Evolutionary conservation across 129 eudicot species (phyloP).

Genomic region (Gnaphalium uliginosum): DNA sequence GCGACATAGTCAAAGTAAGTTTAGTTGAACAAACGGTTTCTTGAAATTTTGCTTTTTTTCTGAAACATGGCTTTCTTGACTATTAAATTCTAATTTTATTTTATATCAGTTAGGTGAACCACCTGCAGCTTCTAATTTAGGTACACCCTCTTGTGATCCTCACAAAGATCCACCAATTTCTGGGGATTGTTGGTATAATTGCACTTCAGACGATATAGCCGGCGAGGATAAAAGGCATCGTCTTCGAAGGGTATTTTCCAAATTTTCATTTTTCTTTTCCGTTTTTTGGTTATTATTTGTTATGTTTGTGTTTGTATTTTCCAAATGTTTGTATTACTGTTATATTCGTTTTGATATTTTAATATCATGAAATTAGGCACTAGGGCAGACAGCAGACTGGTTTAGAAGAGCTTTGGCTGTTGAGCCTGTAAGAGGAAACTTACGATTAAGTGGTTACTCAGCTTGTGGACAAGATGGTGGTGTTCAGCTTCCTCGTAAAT

Average conservation of each 20-base stretch:
- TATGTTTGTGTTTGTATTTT: background rate
- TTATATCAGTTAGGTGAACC: conserved; percentile 88
- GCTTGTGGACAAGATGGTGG: conserved; percentile 99
- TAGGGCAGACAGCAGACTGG: conserved; percentile 97
- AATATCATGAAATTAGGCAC: conserved; percentile 56
- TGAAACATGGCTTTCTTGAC: conserved; percentile 1
- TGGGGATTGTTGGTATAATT: conserved; percentile 97
- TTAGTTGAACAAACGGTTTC: conserved; percentile 7
- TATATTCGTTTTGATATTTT: background rate
- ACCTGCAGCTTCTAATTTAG: conserved; percentile 56
- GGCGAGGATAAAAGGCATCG: conserved; percentile 87
- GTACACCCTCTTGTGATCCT: conserved; percentile 77
- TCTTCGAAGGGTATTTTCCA: conserved; percentile 71
- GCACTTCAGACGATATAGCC: conserved; percentile 87
- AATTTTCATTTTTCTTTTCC: background rate
- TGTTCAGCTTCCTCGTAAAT: conserved; percentile 95
- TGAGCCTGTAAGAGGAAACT: conserved; percentile 92
- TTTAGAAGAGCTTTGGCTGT: conserved; percentile 86
- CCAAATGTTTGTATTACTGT: background rate
- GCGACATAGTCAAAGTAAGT: conserved; percentile 85
- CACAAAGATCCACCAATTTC: conserved; percentile 75
- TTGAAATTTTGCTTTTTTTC: conserved; percentile 12
- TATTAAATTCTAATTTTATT: background rate
- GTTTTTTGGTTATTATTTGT: conserved; percentile 5
- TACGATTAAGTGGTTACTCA: conserved; percentile 94